Conservation (phyloP, 2,329 filamentous ascomycete genomes). For the Cryphonectria naterciae region DNA sequence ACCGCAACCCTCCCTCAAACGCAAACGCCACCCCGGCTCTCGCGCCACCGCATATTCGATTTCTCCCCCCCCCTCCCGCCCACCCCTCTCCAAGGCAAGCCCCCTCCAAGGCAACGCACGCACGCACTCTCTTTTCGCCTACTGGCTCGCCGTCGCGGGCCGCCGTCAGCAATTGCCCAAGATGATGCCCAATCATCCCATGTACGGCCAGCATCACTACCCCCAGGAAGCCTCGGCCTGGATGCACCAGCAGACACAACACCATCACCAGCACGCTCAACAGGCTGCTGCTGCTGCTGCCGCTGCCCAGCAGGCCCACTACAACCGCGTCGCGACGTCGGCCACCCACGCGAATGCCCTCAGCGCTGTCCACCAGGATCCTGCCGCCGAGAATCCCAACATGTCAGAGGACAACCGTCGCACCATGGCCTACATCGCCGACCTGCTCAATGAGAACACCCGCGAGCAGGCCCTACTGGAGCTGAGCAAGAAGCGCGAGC, state of each 20-base stretch:
- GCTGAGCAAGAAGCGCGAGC: slow-evolving; percentile 97
- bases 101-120: neutral
- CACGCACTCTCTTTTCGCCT: neutral
- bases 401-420: slow-evolving; percentile 89
- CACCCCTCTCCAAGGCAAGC: neutral
- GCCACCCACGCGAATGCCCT: slow-evolving; percentile 57
- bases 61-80: too few species aligned
- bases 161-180: slow-evolving; percentile 35
- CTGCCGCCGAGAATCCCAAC: slow-evolving; percentile 59
- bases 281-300: slow-evolving; percentile 59
- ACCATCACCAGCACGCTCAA: slow-evolving; percentile 63
- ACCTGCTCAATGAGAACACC: slow-evolving; percentile 83
- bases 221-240: slow-evolving; percentile 66
- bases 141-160: slow-evolving; percentile 26
- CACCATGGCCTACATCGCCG: slow-evolving; percentile 91
- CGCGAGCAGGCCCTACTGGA: slow-evolving; percentile 91
- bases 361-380: slow-evolving; percentile 57
- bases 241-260: slow-evolving; percentile 68
- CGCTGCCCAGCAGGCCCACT: slow-evolving; percentile 63
- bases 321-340: slow-evolving; percentile 72
- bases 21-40: neutral
- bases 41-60: neutral
- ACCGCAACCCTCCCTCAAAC: neutral
- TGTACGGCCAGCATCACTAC: slow-evolving; percentile 70
- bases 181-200: slow-evolving; percentile 67